A percentile compares a stretch with the other conserved stretches of the same genome.
Evolutionary conservation across 768 basidiomycete genomes (phyloP).

Genomic region (Fistulinella prunicolor): DNA sequence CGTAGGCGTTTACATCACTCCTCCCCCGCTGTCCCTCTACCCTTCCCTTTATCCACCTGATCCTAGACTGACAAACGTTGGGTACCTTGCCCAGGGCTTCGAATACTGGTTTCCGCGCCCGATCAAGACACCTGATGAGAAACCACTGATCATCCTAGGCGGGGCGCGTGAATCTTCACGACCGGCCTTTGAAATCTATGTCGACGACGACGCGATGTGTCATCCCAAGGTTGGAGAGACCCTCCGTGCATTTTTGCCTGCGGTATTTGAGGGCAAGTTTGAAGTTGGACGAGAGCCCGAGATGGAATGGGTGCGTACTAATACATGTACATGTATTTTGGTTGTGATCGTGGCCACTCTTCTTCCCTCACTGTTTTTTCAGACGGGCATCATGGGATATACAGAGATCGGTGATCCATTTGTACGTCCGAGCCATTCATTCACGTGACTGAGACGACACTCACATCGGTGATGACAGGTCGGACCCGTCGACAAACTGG

Average conservation of each 20-base stretch:
- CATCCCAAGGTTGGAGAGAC: slow-evolving; percentile 45
- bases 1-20: no score
- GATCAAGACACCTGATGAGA: slow-evolving; percentile 24
- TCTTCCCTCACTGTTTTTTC: neutral
- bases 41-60: no score
- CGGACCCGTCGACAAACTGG: slow-evolving; percentile 49
- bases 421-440: slow-evolving; percentile 42
- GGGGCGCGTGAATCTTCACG: slow-evolving; percentile 52
- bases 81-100: slow-evolving; percentile 34
- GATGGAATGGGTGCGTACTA: slow-evolving; percentile 71
- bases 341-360: neutral
- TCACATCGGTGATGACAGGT: no score
- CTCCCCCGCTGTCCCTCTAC: no score
- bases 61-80: neutral
- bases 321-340: neutral
- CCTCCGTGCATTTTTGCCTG: slow-evolving; percentile 59
- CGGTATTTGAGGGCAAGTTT: slow-evolving; percentile 53
- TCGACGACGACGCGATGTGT: slow-evolving; percentile 56
- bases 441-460: no score
- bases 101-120: slow-evolving; percentile 88
- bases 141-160: slow-evolving; percentile 69
- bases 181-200: slow-evolving; percentile 47
- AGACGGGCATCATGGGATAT: slow-evolving; percentile 86
- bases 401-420: slow-evolving; percentile 63
- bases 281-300: slow-evolving; percentile 51